phyloP scores from a whole-genome alignment of 305 asterid species.

The Rubia tinctorum region DNA sequence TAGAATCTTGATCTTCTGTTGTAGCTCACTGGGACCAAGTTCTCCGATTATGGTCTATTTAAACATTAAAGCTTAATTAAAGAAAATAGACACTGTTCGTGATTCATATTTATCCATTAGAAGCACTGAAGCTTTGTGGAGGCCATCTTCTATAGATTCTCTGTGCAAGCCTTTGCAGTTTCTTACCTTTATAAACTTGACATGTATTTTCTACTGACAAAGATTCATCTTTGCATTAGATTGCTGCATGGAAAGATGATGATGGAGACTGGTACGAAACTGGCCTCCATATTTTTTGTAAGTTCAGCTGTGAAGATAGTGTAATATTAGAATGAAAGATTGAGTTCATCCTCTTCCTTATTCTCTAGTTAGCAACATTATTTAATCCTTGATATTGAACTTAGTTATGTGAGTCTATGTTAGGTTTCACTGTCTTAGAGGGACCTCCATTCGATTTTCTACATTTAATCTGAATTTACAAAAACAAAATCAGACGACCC shows the following conservation, averaged over 20 bases:
- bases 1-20: not conserved
- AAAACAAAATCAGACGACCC: not conserved
- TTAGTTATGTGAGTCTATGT: not conserved
- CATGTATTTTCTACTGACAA: slow-evolving; percentile 19
- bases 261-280: slow-evolving; percentile 99
- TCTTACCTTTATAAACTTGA: no score
- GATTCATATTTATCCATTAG: not conserved
- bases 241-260: slow-evolving; percentile 98
- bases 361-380: not conserved
- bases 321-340: not conserved
- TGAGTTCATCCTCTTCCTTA: slow-evolving; percentile 3
- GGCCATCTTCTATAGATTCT: not conserved
- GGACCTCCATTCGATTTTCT: not conserved
- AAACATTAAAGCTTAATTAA: not conserved
- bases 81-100: not conserved
- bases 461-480: no score
- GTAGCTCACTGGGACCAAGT: not conserved
- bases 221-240: slow-evolving; percentile 34
- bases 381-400: slow-evolving; percentile 4
- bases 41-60: not conserved
- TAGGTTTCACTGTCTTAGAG: not conserved
- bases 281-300: slow-evolving; percentile 95
- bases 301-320: slow-evolving; percentile 29
- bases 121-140: not conserved
- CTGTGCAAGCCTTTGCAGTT: not conserved